Evolutionary conservation across 2,329 filamentous ascomycete genomes (phyloP).

Genomic region (Macrophomina tecta): DNA sequence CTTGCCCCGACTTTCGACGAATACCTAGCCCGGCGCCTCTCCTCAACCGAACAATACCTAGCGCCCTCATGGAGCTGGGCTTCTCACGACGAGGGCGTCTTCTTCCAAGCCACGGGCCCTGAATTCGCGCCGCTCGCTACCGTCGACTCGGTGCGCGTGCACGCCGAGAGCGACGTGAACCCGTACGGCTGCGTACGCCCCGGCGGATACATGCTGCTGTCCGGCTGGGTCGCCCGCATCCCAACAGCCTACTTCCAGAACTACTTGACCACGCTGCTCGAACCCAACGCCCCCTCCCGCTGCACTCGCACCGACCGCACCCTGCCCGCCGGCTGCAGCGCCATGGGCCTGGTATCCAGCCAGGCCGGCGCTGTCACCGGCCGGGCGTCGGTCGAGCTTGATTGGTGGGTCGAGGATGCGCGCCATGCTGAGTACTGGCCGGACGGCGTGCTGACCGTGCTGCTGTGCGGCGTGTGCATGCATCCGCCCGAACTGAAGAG

Average conservation of each 20-base stretch:
- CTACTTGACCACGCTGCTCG: background rate
- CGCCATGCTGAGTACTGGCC: background rate
- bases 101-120: background rate
- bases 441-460: slow-evolving; percentile 29
- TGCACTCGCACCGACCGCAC: background rate
- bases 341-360: background rate
- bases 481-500: background rate
- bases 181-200: background rate
- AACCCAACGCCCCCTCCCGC: too few species aligned
- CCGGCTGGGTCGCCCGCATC: background rate
- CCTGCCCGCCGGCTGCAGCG: background rate
- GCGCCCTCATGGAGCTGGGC: slow-evolving; percentile 12
- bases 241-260: background rate
- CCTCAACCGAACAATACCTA: too few species aligned
- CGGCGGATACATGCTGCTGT: background rate
- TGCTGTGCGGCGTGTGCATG: slow-evolving; percentile 26
- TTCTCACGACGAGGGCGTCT: background rate
- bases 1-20: background rate
- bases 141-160: background rate
- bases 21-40: background rate
- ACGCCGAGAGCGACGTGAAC: background rate
- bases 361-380: background rate
- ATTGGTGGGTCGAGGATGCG: slow-evolving; percentile 7
- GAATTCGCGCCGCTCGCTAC: background rate
- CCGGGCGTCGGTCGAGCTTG: background rate